A percentile compares a stretch with the other conserved stretches of the same genome.
Conservation (phyloP, 116 monocot genomes). For the Zostera marina region DNA sequence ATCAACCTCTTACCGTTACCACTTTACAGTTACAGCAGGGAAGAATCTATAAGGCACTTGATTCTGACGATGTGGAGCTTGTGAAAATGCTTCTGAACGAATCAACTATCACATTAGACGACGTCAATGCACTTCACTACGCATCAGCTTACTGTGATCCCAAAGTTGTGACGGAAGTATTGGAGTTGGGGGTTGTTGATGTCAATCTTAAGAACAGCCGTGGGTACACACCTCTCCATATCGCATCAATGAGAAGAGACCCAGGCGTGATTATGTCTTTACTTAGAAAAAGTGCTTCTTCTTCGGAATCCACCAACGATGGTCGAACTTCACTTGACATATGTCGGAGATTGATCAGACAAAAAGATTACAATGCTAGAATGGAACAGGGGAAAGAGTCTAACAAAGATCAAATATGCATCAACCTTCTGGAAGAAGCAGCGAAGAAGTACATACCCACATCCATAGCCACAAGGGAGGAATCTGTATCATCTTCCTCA, state of each 20-base stretch:
- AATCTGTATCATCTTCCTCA: slow-evolving; percentile 46
- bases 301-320: slow-evolving; percentile 35
- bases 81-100: slow-evolving; percentile 80
- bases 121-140: slow-evolving; percentile 77
- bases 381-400: slow-evolving; percentile 63
- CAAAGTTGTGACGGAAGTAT: slow-evolving; percentile 67
- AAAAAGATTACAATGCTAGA: slow-evolving; percentile 55
- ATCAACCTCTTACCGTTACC: slow-evolving; percentile 6
- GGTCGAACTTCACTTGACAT: slow-evolving; percentile 59
- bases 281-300: slow-evolving; percentile 55
- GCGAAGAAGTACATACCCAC: slow-evolving; percentile 41
- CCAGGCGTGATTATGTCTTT: slow-evolving; percentile 68
- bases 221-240: slow-evolving; percentile 75
- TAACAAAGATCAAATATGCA: slow-evolving; percentile 82
- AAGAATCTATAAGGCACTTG: slow-evolving; percentile 70
- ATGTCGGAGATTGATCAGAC: slow-evolving; percentile 62
- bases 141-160: slow-evolving; percentile 81
- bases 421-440: slow-evolving; percentile 78
- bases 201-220: slow-evolving; percentile 70
- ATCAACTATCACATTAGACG: slow-evolving; percentile 61
- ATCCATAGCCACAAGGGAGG: slow-evolving; percentile 21
- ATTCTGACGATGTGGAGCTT: slow-evolving; percentile 89
- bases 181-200: slow-evolving; percentile 40
- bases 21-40: slow-evolving; percentile 32
- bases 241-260: slow-evolving; percentile 73